Percentiles rank a stretch among this genome's conserved stretches.
Evolutionary conservation across 768 basidiomycete species (phyloP).

Genomic region (Exidia glandulosa): DNA sequence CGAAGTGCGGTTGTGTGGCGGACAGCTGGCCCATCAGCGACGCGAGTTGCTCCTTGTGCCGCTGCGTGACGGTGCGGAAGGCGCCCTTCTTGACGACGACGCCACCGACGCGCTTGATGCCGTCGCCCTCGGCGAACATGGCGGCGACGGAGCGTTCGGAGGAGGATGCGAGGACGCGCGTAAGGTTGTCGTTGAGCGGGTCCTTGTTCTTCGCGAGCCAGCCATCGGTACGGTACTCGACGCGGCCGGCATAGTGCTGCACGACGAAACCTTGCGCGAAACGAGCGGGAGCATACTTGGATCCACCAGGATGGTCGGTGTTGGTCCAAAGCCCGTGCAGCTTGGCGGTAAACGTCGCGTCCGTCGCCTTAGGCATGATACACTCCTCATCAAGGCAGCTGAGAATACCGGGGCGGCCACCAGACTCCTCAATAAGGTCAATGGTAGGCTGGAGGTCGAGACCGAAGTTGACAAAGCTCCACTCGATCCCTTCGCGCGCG

Average conservation of each 20-base stretch:
- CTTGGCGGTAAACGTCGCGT: constrained; percentile 90
- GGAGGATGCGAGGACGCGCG: constrained; percentile 75
- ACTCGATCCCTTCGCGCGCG: constrained; percentile 91
- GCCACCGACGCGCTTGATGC: constrained; percentile 7
- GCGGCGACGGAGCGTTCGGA: constrained; percentile 69
- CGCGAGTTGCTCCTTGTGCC: constrained; percentile 90
- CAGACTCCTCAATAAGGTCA: constrained; percentile 85
- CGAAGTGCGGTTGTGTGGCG: constrained; percentile 94
- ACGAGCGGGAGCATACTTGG: constrained; percentile 76
- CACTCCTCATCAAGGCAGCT: constrained; percentile 95
- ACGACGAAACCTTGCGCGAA: constrained; percentile 86
- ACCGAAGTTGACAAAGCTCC: constrained; percentile 98
- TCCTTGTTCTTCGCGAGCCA: constrained; percentile 99
- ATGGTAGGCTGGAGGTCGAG: constrained; percentile 96
- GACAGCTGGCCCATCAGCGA: constrained; percentile 86
- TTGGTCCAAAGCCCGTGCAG: constrained; percentile 69
- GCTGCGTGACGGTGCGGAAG: constrained; percentile 89
- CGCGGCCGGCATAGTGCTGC: constrained; percentile 91
- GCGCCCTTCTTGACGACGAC: constrained; percentile 76
- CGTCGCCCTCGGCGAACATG: constrained; percentile 71
- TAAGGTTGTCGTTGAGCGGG: constrained; percentile 91
- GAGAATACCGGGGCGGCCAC: constrained; percentile 80
- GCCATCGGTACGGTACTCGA: constrained; percentile 90
- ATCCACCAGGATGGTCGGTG: constrained; percentile 56
- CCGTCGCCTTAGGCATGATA: constrained; percentile 99